Evolutionary conservation across 768 basidiomycete genomes (phyloP).

Genomic region (Lyophyllum semitale): DNA sequence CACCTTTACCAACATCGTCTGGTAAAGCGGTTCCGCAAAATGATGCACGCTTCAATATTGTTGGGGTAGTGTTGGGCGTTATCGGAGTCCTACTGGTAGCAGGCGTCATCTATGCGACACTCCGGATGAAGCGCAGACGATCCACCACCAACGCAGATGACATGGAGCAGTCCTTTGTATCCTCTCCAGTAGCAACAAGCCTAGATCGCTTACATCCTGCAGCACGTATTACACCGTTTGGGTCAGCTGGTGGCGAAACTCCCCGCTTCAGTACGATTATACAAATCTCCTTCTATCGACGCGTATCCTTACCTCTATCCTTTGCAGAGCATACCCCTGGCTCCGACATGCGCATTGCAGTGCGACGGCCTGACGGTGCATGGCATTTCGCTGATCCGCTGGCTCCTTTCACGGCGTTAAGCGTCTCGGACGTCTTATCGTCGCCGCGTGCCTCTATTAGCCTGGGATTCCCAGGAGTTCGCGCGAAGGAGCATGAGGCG

Average conservation of each 20-base stretch:
- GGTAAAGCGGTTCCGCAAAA: background rate
- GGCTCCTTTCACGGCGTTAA: conserved; percentile 39
- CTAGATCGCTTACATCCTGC: conserved; percentile 38
- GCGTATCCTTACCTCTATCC: background rate
- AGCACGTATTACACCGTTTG: conserved; percentile 44
- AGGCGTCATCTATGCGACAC: conserved; percentile 8
- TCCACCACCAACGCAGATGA: background rate
- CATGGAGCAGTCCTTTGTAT: background rate
- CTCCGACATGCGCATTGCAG: conserved; percentile 58
- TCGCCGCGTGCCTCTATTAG: conserved; percentile 22
- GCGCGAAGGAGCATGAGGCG: conserved; percentile 21
- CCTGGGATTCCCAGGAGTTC: conserved; percentile 6
- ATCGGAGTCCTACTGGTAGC: conserved; percentile 8
- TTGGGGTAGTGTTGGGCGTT: conserved; percentile 12
- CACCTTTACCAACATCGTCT: conserved; percentile 2
- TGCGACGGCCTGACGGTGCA: conserved; percentile 52
- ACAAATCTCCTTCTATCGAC: background rate
- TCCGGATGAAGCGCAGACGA: conserved; percentile 10
- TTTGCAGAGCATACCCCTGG: conserved; percentile 51
- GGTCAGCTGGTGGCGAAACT: conserved; percentile 30
- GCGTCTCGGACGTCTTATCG: conserved; percentile 34
- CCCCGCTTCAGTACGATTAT: conserved; percentile 42
- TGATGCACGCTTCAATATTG: background rate
- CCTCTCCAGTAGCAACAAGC: conserved; percentile 25
- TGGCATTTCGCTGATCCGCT: conserved; percentile 54